Percentiles rank a stretch among this genome's conserved stretches.
phyloP scores from a whole-genome alignment of 73 alveolate species.

The Paramecium primaurelia region DNA sequence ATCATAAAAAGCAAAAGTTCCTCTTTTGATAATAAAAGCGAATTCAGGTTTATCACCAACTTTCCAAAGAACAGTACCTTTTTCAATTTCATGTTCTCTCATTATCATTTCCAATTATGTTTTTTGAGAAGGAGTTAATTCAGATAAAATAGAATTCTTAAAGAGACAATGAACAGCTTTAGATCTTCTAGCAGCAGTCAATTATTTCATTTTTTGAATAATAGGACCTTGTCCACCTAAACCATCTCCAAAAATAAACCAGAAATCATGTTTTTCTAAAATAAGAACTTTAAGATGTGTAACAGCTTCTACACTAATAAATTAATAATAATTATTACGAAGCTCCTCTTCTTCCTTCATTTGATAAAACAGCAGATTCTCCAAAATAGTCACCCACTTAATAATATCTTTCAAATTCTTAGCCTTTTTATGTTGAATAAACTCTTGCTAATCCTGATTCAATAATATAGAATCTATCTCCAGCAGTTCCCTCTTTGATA shows the following conservation, averaged over 20 bases:
- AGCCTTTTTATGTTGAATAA: slow-evolving; percentile 8
- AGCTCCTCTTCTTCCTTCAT: slow-evolving; percentile 63
- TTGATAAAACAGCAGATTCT: slow-evolving; percentile 50
- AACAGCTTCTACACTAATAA: slow-evolving; percentile 55
- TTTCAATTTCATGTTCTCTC: slow-evolving; percentile 58
- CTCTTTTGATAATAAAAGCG: slow-evolving; percentile 57
- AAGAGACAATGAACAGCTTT: slow-evolving; percentile 49
- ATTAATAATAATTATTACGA: neutral
- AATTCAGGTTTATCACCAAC: slow-evolving; percentile 60
- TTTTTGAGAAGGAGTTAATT: slow-evolving; percentile 46
- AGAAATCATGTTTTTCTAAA: slow-evolving; percentile 58
- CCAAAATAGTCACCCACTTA: slow-evolving; percentile 62
- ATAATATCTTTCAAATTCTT: slow-evolving; percentile 53
- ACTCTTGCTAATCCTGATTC: slow-evolving; percentile 59
- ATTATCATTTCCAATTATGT: slow-evolving; percentile 57
- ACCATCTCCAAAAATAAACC: slow-evolving; percentile 64
- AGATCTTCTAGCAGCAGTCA: slow-evolving; percentile 56
- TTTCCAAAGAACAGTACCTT: slow-evolving; percentile 56
- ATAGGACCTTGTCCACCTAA: slow-evolving; percentile 62
- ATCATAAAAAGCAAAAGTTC: slow-evolving; percentile 57
- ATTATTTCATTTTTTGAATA: slow-evolving; percentile 39
- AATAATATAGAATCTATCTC: slow-evolving; percentile 58
- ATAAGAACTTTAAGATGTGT: slow-evolving; percentile 50
- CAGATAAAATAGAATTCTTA: slow-evolving; percentile 39
- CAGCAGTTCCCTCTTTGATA: slow-evolving; percentile 53